Evolutionary conservation across 768 basidiomycete species (phyloP), one percentile per base, ranked within the genome.

Genomic region (Pleurotus sapidus): DNA sequence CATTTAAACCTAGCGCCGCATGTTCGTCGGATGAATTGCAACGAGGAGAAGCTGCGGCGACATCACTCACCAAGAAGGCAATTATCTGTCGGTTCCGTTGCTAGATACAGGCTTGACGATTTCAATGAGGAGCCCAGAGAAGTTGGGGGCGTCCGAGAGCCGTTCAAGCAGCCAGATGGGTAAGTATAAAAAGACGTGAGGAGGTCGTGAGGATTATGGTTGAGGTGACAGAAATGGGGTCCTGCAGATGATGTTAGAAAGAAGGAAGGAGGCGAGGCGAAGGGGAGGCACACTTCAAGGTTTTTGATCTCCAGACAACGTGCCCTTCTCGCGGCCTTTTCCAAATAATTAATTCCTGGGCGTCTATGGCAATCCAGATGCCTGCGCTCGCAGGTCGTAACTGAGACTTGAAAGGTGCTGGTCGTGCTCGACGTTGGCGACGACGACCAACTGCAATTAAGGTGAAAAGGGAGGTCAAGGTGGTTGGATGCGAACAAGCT

Each of bases 231-330:
- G 64, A 65, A 66, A 66, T 67, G 68, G 69, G 67, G 67, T 58
- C 60, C 64, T 65, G 65, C 59, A 64, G 66, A 61, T 60, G 67
- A 49, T 69, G 69, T 68, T 63, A 74, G 76, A 73, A 76, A 70
- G 75, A 77, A 77, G 74, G 71, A 71, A 70, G 73, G 69, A 72
- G 79, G 78, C 72, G 81, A 83, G 81, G 80, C 77, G 79, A 75
- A 79, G 77, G 80, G 76, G 67, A 82, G 83, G 83, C 80, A 73
- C 65, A 67, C 69, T 63, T 72, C 79, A 81, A 77, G 74, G 74
- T 84, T 87, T 85, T 87, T 85, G 87, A 88, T 77, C 76, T 47
- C 43, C 79, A 80, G 74, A 77, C 85, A 88, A 88, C 86, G 87
- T 89, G 87, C 82, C 86, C 81, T 74, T 75, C 72, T 77, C 70